Conservation (phyloP, 352 stramenopile genomes). For the Phytophthora europaea region DNA sequence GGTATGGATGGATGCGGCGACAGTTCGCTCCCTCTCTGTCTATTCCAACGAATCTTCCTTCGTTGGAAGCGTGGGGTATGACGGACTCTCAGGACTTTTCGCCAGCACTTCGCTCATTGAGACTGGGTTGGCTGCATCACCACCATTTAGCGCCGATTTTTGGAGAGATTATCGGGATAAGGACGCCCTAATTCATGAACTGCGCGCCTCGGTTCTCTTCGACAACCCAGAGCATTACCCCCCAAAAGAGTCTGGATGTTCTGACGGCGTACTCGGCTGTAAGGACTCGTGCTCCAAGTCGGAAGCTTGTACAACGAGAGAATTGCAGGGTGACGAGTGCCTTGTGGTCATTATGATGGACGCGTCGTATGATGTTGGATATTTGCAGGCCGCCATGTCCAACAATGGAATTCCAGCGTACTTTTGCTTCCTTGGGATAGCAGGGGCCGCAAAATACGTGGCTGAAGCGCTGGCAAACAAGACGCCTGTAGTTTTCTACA, state of each 20-base stretch:
- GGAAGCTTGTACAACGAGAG: slow-evolving; percentile 44
- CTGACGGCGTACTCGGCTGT: slow-evolving; percentile 48
- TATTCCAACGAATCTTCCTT: slow-evolving; percentile 51
- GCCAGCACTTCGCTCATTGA: slow-evolving; percentile 48
- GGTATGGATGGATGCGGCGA: slow-evolving; percentile 22
- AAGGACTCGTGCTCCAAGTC: slow-evolving; percentile 56
- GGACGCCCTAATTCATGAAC: slow-evolving; percentile 36
- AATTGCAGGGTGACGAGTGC: slow-evolving; percentile 42
- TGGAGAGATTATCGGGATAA: slow-evolving; percentile 57
- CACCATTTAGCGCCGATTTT: slow-evolving; percentile 54
- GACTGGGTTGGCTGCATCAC: slow-evolving; percentile 32
- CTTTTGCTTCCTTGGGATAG: slow-evolving; percentile 54
- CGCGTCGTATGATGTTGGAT: slow-evolving; percentile 43
- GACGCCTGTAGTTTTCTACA: slow-evolving; percentile 53
- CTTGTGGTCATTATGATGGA: slow-evolving; percentile 59
- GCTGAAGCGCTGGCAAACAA: slow-evolving; percentile 39
- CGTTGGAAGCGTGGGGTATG: slow-evolving; percentile 51
- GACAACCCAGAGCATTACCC: slow-evolving; percentile 39
- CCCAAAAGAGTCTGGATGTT: slow-evolving; percentile 28
- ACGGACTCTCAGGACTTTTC: slow-evolving; percentile 49
- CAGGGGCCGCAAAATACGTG: slow-evolving; percentile 31
- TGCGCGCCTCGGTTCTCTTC: slow-evolving; percentile 37
- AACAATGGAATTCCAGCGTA: slow-evolving; percentile 55
- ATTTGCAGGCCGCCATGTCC: slow-evolving; percentile 47
- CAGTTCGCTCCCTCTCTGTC: slow-evolving; percentile 9